Evolutionary conservation across 2,329 filamentous ascomycete species (phyloP), one percentile per base, ranked within the genome.

Genomic region (Claviceps humidiphila): DNA sequence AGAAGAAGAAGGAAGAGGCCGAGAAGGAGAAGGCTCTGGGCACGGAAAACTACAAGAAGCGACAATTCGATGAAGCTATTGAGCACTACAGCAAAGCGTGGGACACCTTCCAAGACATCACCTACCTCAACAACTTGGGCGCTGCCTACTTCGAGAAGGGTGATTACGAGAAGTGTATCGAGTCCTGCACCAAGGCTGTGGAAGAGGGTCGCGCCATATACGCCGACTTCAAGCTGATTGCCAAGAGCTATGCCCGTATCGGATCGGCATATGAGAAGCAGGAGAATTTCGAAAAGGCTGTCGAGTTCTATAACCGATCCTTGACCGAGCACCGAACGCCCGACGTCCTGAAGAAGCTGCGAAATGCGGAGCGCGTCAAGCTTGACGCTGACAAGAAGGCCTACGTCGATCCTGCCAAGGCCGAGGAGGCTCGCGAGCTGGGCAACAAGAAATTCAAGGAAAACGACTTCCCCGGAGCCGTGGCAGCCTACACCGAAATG

Each of bases 391-490:
- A 87, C 55, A 87, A 80, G 68, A 71, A 82, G 57, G 82, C 90
- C 2, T 97, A 97, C 70, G 74, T 98, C 60, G 87, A 93, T 71
- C 88, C 93, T 0, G 85, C 74, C 61, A 91, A 96, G 75, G 93
- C 93, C 22, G 93, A 98, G 64, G 87, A 95, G 74, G 90, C 93
- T 14, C 89, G 93, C 59, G 88, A 95, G 68, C 82, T 94, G 54
- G 93, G 93, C 45, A 96, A 96, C 72, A 81, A 87, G 69, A 95
- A 94, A 71, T 98, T 98, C 80, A 97, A 97, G 77, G 89, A 89
- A 62, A 84, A 80, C 37, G 90, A 98, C 71, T 97, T 90, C 87
- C 91, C 93, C 11, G 93, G 81, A 51, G 93, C 93, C 9, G 90
- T 98, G 30, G 89, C 89, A 45, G 89, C 91, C 1, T 98, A 98